These are phyloP conservation scores for Ceratorhiza oryzae-sativae DNA, from an alignment of 1,284 basidiomycete genomes.

Conservation along the genomic window DNA sequence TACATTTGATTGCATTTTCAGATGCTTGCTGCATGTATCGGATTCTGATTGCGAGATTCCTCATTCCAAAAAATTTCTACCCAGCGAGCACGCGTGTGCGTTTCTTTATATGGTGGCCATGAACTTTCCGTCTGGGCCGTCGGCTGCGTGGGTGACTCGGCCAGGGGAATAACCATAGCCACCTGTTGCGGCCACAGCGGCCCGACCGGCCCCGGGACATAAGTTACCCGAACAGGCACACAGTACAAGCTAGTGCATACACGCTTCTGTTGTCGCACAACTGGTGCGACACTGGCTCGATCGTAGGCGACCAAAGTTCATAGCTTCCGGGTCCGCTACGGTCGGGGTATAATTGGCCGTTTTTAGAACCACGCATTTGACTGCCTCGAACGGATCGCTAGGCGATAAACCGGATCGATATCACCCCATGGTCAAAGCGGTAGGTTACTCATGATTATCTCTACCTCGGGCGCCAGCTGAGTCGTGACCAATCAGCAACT, in stretches of 20 bases:
- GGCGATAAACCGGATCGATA: constrained; percentile 6
- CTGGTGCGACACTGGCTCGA: not conserved
- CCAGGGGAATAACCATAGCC: not conserved
- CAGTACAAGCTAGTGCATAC: not conserved
- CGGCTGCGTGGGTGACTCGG: not conserved
- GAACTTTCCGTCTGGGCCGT: not conserved
- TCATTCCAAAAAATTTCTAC: not conserved
- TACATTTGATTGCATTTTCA: constrained; percentile 5
- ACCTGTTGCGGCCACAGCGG: not conserved
- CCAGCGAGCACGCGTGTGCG: not conserved
- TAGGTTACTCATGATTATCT: not conserved
- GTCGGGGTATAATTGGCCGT: not conserved
- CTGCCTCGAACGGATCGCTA: constrained; percentile 9
- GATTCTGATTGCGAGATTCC: not conserved
- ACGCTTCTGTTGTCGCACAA: not conserved
- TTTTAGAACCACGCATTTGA: not conserved
- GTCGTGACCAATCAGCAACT: constrained; percentile 14
- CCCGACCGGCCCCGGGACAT: not conserved
- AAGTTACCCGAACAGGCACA: constrained; percentile 8
- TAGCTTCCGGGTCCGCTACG: not conserved
- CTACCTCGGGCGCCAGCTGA: constrained; percentile 6
- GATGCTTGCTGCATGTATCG: not conserved
- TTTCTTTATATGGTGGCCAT: not conserved
- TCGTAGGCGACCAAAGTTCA: not conserved
- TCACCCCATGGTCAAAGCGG: not conserved